Evolutionary conservation across 2,329 filamentous ascomycete genomes (phyloP).

Genomic region (Botrytis hyacinthi): DNA sequence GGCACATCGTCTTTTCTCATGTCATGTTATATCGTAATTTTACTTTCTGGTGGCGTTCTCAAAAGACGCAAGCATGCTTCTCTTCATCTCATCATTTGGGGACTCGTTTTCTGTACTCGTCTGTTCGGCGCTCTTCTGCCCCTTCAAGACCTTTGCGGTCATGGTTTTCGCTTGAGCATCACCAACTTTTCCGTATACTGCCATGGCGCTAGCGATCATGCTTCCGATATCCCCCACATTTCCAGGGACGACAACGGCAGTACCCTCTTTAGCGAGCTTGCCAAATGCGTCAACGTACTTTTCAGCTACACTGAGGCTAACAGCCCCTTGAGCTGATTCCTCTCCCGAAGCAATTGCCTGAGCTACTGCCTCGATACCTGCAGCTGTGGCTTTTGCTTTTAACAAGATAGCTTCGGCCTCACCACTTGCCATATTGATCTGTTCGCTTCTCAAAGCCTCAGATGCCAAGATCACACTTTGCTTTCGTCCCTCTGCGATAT

Average conservation of each 20-base stretch:
- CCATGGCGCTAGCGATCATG: slow-evolving; percentile 95
- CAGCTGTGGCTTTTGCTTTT: slow-evolving; percentile 80
- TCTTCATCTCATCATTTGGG: slow-evolving; percentile 44
- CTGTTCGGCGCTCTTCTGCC: slow-evolving; percentile 39
- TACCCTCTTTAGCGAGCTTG: slow-evolving; percentile 91
- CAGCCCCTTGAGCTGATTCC: slow-evolving; percentile 73
- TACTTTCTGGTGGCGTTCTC: slow-evolving; percentile 41
- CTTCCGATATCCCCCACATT: slow-evolving; percentile 94
- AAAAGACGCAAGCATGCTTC: slow-evolving; percentile 49
- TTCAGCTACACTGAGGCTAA: slow-evolving; percentile 88
- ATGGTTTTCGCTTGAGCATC: slow-evolving; percentile 71
- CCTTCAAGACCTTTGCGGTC: slow-evolving; percentile 51
- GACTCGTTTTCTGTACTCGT: slow-evolving; percentile 33
- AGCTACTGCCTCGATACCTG: slow-evolving; percentile 84
- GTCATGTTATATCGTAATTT: slow-evolving; percentile 25
- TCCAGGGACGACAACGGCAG: slow-evolving; percentile 89
- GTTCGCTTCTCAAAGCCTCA: slow-evolving; percentile 83
- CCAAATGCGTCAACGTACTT: slow-evolving; percentile 97
- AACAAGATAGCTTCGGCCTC: slow-evolving; percentile 91
- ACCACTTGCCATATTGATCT: slow-evolving; percentile 89
- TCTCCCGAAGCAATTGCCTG: slow-evolving; percentile 70
- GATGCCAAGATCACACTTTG: slow-evolving; percentile 95
- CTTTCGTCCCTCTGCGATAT: slow-evolving; percentile 96
- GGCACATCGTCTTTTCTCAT: not conserved
- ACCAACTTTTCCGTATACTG: slow-evolving; percentile 91